phyloP scores from a whole-genome alignment of 208 protist species.

The Trypanosoma conorhini region DNA sequence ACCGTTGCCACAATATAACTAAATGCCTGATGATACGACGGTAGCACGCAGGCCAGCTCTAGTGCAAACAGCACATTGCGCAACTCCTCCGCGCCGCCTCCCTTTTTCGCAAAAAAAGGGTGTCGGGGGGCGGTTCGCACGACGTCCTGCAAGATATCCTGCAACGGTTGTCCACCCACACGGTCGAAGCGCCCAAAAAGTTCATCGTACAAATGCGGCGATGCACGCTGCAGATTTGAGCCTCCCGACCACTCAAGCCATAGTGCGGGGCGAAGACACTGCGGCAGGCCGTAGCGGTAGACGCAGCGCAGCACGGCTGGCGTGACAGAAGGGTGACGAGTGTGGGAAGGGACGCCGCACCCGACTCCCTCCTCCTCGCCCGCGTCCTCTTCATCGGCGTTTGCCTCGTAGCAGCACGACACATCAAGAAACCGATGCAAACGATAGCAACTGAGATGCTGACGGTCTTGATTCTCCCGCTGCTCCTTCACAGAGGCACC shows the following conservation, averaged over 20 bases:
- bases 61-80: constrained; percentile 21
- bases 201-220: constrained; percentile 11
- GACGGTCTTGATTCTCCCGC: constrained; percentile 12
- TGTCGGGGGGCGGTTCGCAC: constrained; percentile 23
- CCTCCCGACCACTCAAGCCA: constrained; percentile 20
- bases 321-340: constrained; percentile 18
- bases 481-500: constrained; percentile 23
- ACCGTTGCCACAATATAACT: constrained; percentile 31
- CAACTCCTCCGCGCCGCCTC: constrained; percentile 16
- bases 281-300: constrained; percentile 21
- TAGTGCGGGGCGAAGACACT: constrained; percentile 20
- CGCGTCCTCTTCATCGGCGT: not conserved
- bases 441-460: constrained; percentile 14
- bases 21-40: constrained; percentile 34
- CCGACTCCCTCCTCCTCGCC: not conserved
- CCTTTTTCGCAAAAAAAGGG: constrained; percentile 27
- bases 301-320: constrained; percentile 5
- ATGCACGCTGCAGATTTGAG: constrained; percentile 5
- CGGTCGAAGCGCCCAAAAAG: not conserved
- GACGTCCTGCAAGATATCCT: constrained; percentile 32
- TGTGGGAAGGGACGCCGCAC: not conserved
- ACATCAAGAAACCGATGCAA: constrained; percentile 16
- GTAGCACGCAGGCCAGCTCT: constrained; percentile 6
- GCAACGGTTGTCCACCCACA: constrained; percentile 15
- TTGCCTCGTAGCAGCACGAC: not conserved